A percentile compares a stretch with the other conserved stretches of the same genome.
These are phyloP conservation scores for Lotus japonicus DNA, from an alignment of 306 rosid species.

Conservation along the genomic window DNA sequence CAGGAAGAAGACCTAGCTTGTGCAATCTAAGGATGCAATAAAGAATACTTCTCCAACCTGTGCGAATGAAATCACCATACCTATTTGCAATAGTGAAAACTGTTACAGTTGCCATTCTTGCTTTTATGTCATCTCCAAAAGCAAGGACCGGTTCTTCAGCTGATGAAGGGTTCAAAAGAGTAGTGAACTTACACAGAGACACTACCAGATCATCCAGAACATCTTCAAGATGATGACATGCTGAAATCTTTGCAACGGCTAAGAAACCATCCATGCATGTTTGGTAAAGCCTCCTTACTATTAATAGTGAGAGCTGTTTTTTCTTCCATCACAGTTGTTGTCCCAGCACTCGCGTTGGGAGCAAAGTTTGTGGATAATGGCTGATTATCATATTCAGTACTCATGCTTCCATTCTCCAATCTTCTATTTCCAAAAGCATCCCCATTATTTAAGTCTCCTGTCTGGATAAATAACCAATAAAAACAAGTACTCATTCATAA, in stretches of 20 bases:
- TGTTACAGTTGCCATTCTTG: slow-evolving; percentile 89
- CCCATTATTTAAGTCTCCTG: slow-evolving; percentile 35
- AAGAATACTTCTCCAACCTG: slow-evolving; percentile 93
- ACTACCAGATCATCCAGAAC: slow-evolving; percentile 90
- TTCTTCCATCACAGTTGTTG: slow-evolving; percentile 40
- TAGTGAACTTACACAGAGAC: slow-evolving; percentile 84
- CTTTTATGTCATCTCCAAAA: slow-evolving; percentile 84
- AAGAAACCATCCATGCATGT: slow-evolving; percentile 88
- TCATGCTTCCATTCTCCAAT: slow-evolving; percentile 64
- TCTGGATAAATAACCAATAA: slow-evolving; percentile 32
- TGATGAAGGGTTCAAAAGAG: slow-evolving; percentile 65
- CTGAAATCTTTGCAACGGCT: slow-evolving; percentile 87
- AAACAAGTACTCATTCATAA: not conserved
- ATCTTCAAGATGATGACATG: slow-evolving; percentile 87
- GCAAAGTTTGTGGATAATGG: slow-evolving; percentile 40
- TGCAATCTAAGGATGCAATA: slow-evolving; percentile 82
- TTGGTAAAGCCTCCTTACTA: slow-evolving; percentile 63
- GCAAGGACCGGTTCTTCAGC: slow-evolving; percentile 73
- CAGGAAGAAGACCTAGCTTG: slow-evolving; percentile 92
- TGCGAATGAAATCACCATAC: slow-evolving; percentile 79
- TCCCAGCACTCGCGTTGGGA: slow-evolving; percentile 22
- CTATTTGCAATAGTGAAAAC: slow-evolving; percentile 86
- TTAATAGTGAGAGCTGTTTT: slow-evolving; percentile 29
- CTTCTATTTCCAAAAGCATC: slow-evolving; percentile 39
- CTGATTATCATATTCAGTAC: slow-evolving; percentile 45